Conservation (phyloP, 352 stramenopile genomes). For the Pythium volutum region DNA sequence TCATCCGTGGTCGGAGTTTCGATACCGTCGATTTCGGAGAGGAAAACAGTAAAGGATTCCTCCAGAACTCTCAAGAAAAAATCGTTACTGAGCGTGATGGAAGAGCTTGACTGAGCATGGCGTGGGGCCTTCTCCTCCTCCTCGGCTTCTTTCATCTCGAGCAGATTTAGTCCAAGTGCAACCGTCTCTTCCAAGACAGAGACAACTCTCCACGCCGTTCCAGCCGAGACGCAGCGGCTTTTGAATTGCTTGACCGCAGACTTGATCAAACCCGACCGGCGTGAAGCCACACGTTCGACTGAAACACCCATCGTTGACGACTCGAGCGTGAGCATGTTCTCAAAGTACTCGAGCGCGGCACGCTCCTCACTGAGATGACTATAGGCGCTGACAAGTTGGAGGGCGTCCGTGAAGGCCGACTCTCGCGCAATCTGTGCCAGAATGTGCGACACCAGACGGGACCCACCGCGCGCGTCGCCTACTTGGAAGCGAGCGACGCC, state of each 20-base stretch:
- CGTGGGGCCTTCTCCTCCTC: slow-evolving; percentile 14
- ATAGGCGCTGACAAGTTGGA: slow-evolving; percentile 63
- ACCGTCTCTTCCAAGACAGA: slow-evolving; percentile 56
- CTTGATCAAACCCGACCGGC: slow-evolving; percentile 45
- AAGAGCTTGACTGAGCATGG: neutral
- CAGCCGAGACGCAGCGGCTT: slow-evolving; percentile 20
- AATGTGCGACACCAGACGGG: slow-evolving; percentile 54
- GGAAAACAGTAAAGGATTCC: slow-evolving; percentile 27
- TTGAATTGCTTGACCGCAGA: slow-evolving; percentile 15
- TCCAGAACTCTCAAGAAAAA: slow-evolving; percentile 43
- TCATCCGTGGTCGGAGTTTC: neutral
- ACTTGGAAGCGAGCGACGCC: slow-evolving; percentile 54
- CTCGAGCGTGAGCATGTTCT: slow-evolving; percentile 56
- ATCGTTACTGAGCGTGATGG: neutral
- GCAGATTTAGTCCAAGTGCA: slow-evolving; percentile 39
- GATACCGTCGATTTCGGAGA: slow-evolving; percentile 17
- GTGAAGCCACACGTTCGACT: neutral
- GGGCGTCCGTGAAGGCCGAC: slow-evolving; percentile 49
- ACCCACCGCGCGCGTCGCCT: slow-evolving; percentile 43
- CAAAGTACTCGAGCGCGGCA: slow-evolving; percentile 51
- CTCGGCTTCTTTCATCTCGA: slow-evolving; percentile 38
- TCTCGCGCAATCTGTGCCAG: slow-evolving; percentile 44
- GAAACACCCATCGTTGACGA: slow-evolving; percentile 1
- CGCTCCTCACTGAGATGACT: slow-evolving; percentile 47
- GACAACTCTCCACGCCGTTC: slow-evolving; percentile 26